A percentile compares a stretch with the other conserved stretches of the same genome.
Evolutionary conservation across 2,329 filamentous ascomycete species (phyloP).

Genomic region (Aspergillus transmontanensis): DNA sequence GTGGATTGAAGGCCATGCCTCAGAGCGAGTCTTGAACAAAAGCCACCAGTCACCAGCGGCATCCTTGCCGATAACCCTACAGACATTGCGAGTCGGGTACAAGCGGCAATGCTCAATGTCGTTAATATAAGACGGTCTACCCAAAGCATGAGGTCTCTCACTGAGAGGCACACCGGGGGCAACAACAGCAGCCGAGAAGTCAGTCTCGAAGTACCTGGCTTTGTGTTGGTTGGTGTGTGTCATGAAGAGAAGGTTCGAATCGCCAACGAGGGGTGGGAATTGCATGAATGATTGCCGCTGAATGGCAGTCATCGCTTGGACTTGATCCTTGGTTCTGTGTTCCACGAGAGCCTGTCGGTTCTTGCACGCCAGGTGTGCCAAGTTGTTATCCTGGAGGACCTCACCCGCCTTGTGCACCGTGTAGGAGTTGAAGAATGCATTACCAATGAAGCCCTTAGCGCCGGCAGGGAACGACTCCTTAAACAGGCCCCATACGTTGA

Average conservation of each 20-base stretch:
- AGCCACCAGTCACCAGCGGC: constrained; percentile 36
- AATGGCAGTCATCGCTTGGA: constrained; percentile 9
- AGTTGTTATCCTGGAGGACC: background rate
- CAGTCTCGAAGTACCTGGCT: constrained; percentile 38
- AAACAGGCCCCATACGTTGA: background rate
- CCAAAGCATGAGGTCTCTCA: constrained; percentile 4
- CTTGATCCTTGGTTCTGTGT: constrained; percentile 16
- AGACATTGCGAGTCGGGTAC: constrained; percentile 22
- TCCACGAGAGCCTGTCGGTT: constrained; percentile 5
- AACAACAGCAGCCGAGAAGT: constrained; percentile 38
- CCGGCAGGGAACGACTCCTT: background rate
- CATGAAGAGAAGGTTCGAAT: constrained; percentile 36
- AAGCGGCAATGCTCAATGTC: background rate
- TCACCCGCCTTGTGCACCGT: background rate
- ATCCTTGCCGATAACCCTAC: constrained; percentile 36
- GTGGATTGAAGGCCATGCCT: constrained; percentile 16
- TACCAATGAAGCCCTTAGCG: background rate
- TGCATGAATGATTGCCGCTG: background rate
- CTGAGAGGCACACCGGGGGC: background rate
- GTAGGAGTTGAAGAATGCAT: background rate
- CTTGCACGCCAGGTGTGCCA: background rate
- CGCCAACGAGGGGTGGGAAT: constrained; percentile 34
- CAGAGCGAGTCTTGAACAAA: background rate
- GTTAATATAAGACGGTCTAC: constrained; percentile 15
- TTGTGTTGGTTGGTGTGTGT: constrained; percentile 45